These are phyloP conservation scores for Paramecium biaurelia DNA, from an alignment of 73 alveolate species.

Conservation along the genomic window DNA sequence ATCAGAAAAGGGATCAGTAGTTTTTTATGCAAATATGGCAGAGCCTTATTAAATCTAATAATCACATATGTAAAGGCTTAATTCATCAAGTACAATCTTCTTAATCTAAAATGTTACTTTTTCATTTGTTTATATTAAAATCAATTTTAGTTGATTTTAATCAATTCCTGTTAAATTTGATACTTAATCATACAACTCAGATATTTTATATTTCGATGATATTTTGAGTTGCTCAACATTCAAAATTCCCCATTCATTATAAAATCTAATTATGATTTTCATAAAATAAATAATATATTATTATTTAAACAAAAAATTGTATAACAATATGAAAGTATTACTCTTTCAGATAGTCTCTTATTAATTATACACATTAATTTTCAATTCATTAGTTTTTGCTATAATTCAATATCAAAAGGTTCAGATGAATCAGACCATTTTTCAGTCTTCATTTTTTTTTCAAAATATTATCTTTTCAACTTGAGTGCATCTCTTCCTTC, in stretches of 20 bases:
- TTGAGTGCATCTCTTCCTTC: conserved; percentile 51
- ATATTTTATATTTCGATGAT: neutral
- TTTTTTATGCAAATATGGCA: neutral
- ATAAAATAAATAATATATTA: neutral
- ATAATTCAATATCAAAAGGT: neutral
- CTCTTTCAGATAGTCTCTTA: neutral
- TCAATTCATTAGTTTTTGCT: neutral
- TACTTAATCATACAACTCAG: neutral
- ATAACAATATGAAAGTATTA: neutral
- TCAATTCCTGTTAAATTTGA: neutral
- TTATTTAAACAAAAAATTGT: no score
- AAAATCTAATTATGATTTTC: conserved; percentile 17
- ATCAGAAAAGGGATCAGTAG: neutral
- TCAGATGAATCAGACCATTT: neutral
- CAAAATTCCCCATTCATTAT: neutral
- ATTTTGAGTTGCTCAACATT: neutral
- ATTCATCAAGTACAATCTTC: neutral
- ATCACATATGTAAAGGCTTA: neutral
- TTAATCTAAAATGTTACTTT: neutral
- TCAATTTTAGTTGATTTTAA: neutral
- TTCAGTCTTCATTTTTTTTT: neutral
- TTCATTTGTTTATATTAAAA: neutral
- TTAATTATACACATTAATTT: neutral
- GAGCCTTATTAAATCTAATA: neutral
- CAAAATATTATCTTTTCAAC: neutral